These are phyloP conservation scores for Isoetes engelmannii DNA, from an alignment of 83 land plant species.

Conservation along the genomic window DNA sequence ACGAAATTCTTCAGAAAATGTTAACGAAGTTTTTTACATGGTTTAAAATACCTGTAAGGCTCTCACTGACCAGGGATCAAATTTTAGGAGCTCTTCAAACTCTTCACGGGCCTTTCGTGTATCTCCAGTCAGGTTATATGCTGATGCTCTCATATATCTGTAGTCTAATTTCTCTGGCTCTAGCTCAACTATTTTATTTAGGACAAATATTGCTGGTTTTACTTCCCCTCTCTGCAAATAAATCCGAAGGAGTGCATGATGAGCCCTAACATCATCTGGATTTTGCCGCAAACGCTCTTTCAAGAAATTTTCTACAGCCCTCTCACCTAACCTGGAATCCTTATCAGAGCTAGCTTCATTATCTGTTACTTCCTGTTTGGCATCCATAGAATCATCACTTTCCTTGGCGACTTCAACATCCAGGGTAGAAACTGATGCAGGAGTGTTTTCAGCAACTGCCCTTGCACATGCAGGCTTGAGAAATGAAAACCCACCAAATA, in stretches of 20 bases:
- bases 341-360: too few species aligned
- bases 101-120: slow-evolving; percentile 16
- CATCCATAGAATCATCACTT: too few species aligned
- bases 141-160: slow-evolving; percentile 20
- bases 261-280: slow-evolving; percentile 19
- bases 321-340: too few species aligned
- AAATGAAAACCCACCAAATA: too few species aligned
- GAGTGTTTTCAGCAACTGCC: too few species aligned
- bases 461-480: too few species aligned
- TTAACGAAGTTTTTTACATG: too few species aligned
- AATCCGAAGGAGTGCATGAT: slow-evolving; percentile 14
- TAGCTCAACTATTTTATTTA: slow-evolving; percentile 16
- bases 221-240: slow-evolving; percentile 18
- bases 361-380: too few species aligned
- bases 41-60: slow-evolving; percentile 19
- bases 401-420: too few species aligned
- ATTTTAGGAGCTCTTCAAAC: slow-evolving; percentile 18
- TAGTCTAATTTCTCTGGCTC: slow-evolving; percentile 19
- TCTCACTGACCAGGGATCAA: slow-evolving; percentile 18
- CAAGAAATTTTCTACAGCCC: too few species aligned
- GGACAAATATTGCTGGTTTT: slow-evolving; percentile 7
- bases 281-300: slow-evolving; percentile 10
- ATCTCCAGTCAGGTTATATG: slow-evolving; percentile 21
- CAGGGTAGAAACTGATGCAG: too few species aligned
- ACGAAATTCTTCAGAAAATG: too few species aligned